phyloP scores from a whole-genome alignment of 352 stramenopile genomes.

The Globisporangium takayamanum region DNA sequence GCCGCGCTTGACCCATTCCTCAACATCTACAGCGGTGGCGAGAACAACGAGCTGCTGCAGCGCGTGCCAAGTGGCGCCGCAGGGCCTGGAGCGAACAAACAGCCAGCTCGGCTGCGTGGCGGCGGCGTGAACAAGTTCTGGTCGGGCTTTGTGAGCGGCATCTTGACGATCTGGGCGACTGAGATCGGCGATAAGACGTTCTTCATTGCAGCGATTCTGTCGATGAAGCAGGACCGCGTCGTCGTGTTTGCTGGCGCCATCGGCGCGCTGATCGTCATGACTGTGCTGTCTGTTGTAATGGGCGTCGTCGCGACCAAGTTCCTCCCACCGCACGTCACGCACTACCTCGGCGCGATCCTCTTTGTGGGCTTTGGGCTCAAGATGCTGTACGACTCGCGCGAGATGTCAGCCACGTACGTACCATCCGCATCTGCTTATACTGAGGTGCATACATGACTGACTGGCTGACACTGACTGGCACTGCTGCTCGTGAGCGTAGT shows the following conservation, averaged over 20 bases:
- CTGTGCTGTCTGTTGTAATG: constrained; percentile 96
- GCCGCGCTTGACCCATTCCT: constrained; percentile 49
- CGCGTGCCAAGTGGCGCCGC: neutral
- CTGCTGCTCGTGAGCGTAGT: constrained; percentile 13
- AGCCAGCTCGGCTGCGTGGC: constrained; percentile 24
- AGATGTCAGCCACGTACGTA: constrained; percentile 74
- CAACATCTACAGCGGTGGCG: constrained; percentile 16
- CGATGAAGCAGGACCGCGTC: constrained; percentile 93
- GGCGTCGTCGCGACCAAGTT: constrained; percentile 94
- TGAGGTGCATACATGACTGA: neutral
- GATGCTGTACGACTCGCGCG: constrained; percentile 86
- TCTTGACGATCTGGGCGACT: constrained; percentile 96
- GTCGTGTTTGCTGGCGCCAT: constrained; percentile 95
- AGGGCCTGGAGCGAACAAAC: neutral
- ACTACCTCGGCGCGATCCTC: constrained; percentile 92
- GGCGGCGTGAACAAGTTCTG: constrained; percentile 71
- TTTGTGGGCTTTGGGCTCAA: constrained; percentile 97
- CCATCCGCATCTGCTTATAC: neutral
- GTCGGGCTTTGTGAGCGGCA: constrained; percentile 82
- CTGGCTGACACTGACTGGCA: neutral
- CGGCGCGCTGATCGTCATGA: constrained; percentile 95
- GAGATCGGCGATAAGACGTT: constrained; percentile 99
- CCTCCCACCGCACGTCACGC: constrained; percentile 91
- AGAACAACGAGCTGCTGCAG: constrained; percentile 15
- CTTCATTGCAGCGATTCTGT: constrained; percentile 97